Evolutionary conservation across 2,329 filamentous ascomycete species (phyloP), one percentile per base, ranked within the genome.

Genomic region (Colletotrichum sp.): DNA sequence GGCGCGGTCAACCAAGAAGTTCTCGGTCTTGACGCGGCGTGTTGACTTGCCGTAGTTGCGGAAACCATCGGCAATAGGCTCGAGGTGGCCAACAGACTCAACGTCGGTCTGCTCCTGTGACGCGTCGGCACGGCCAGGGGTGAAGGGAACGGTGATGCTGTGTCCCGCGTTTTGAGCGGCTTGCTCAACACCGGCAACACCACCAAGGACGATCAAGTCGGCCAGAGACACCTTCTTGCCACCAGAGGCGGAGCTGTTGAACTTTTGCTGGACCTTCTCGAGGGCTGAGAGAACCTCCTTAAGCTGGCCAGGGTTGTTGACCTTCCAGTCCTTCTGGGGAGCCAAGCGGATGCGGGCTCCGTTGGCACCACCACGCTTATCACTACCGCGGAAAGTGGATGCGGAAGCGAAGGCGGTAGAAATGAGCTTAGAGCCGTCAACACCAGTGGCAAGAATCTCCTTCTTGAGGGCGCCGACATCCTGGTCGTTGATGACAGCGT

Each of bases 301-400:
- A 48, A 96, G 87, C 84, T 94, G 90, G 2, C 87, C 79, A 38
- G 93, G 93, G 87, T 95, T 94, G 90, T 96, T 96, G 82, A 92
- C 89, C 80, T 91, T 85, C 94, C 94, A 96, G 83, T 91, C 87
- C 79, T 91, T 92, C 86, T 94, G 92, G 24, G 94, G 94, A 76
- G 89, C 87, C 12, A 96, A 92, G 38, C 93, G 92, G 80, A 96
- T 94, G 79, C 94, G 94, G 16, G 91, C 94, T 79, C 94, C 94
- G 80, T 96, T 96, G 85, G 94, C 94, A 81, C 94, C 94, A 79
- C 94, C 94, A 78, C 94, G 94, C 91, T 96, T 96, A 87, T 96
- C 94, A 78, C 91, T 90, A 78, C 91, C 90, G 76, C 93, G 93
- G 91, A 93, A 95, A 30, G 92, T 93, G 3, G 93, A 93, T 26